Evolutionary conservation across 768 basidiomycete genomes (phyloP), one percentile per base, ranked within the genome.

Genomic region (Suillus paluster): DNA sequence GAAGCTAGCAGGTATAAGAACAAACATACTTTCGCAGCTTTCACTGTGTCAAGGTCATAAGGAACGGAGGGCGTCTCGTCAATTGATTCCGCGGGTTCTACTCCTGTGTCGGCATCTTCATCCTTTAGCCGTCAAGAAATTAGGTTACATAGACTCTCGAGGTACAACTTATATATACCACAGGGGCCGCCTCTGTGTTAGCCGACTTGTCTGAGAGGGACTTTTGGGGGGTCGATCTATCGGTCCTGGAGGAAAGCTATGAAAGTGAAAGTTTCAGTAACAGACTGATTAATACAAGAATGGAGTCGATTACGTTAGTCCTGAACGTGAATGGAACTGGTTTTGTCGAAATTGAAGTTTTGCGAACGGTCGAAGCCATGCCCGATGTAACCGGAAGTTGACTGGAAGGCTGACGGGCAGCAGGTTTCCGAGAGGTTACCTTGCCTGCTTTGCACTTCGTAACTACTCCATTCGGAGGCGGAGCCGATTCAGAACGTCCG

Each of bases 31-130:
- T 49, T 25, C 11, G 33, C 58, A 25, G 33, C 27, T 59, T 36
- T 59, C 12, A 59, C 58, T 19, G 7, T 25, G 11, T 19, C 15
- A 23, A 59, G 44, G 33, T 59, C 58, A 34, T 55, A 59, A 12
- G 33, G 36, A 23, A 21, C 44, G 8, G 36, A 38, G 14, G 53
- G 21, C 9, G 1, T 14, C 39, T 54, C 36, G 5, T 54, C 15
- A 36, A 17, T 38, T 17, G 53, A 23, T 38, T 38, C 53, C 15
- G 15, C 15, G 1, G 33, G 21, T 5, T 38, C 53, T 54, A 38
- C 36, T n/a, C 3, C 1, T 7, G 5, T 30, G 10, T 50, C 27
- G 15, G 10, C 8, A 36, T 10, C 10, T 15, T 38, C 19, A 5
- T 49, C 17, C 23, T 49, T 27, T 27, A 15, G 25, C 49, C n/a